Percentiles rank a stretch among this genome's conserved stretches.
phyloP scores from a whole-genome alignment of 2,329 filamentous ascomycete species.

The Cordyceps cicadae region DNA sequence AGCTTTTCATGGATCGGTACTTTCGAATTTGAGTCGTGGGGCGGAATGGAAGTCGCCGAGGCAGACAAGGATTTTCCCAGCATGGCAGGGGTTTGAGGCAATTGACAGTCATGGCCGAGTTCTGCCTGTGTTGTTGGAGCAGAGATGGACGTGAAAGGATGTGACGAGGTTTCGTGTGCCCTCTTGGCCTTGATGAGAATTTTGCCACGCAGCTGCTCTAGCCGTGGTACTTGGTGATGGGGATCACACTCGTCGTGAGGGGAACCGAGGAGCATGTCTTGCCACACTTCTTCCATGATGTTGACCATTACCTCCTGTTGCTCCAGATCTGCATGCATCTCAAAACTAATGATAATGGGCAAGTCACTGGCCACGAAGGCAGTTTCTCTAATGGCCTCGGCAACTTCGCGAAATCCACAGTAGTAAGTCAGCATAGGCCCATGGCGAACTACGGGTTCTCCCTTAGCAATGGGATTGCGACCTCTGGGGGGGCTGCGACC shows the following conservation, averaged over 20 bases:
- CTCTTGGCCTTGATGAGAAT: conserved; percentile 80
- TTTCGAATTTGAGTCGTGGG: conserved; percentile 32
- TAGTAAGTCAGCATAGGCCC: conserved; percentile 75
- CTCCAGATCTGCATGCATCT: conserved; percentile 73
- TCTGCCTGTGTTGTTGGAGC: conserved; percentile 17
- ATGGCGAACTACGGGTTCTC: conserved; percentile 76
- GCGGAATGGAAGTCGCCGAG: not conserved
- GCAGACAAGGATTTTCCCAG: not conserved
- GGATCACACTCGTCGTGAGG: conserved; percentile 43
- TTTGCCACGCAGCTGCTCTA: conserved; percentile 65
- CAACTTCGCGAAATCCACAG: conserved; percentile 83
- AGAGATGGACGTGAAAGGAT: conserved; percentile 9
- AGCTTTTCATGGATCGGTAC: conserved; percentile 60
- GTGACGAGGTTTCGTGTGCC: conserved; percentile 26
- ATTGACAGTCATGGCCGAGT: conserved; percentile 13
- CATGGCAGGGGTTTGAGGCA: not conserved
- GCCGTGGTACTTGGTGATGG: conserved; percentile 52
- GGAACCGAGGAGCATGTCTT: conserved; percentile 59
- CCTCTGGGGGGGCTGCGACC: conserved; percentile 18
- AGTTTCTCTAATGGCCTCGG: conserved; percentile 66
- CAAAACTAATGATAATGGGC: conserved; percentile 84
- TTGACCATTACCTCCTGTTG: conserved; percentile 90
- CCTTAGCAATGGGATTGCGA: conserved; percentile 26
- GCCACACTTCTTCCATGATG: conserved; percentile 89
- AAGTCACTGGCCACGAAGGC: conserved; percentile 70